Evolutionary conservation across 2,329 filamentous ascomycete genomes (phyloP).

Genomic region (Talaromyces sp.): DNA sequence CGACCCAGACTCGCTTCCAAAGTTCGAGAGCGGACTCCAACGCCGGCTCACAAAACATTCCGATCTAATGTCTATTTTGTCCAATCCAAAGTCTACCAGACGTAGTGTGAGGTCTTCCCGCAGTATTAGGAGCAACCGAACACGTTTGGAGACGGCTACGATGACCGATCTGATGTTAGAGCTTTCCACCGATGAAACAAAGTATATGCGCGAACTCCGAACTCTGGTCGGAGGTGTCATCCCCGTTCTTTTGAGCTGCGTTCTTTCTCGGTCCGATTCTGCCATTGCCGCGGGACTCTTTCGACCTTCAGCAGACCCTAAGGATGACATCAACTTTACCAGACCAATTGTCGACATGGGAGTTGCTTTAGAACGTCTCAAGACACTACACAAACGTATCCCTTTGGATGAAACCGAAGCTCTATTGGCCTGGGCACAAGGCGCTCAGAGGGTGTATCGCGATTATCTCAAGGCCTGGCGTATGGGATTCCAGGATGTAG

Average conservation of each 20-base stretch:
- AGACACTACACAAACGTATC: constrained; percentile 73
- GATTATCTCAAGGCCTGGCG: constrained; percentile 87
- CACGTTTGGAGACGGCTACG: constrained; percentile 63
- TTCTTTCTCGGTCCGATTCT: constrained; percentile 68
- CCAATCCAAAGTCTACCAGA: constrained; percentile 58
- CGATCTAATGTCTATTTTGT: constrained; percentile 89
- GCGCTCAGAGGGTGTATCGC: constrained; percentile 72
- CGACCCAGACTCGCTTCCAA: constrained; percentile 41
- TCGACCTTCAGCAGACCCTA: constrained; percentile 51
- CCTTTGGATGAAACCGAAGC: constrained; percentile 68
- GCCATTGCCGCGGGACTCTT: constrained; percentile 66
- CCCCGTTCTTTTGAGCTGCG: constrained; percentile 81
- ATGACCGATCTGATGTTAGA: constrained; percentile 74
- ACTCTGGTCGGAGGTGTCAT: constrained; percentile 94
- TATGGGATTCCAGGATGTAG: constrained; percentile 87
- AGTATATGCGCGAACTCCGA: constrained; percentile 86
- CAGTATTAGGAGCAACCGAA: constrained; percentile 72
- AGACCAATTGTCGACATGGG: constrained; percentile 95
- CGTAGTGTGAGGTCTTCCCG: constrained; percentile 71
- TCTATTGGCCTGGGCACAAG: constrained; percentile 77
- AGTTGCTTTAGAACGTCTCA: constrained; percentile 78
- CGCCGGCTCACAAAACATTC: constrained; percentile 84
- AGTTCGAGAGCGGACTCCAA: constrained; percentile 55
- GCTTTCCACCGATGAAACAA: constrained; percentile 75
- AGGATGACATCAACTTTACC: constrained; percentile 63